Evolutionary conservation across 495 filamentous ascomycete genomes (phyloP).

Genomic region (Mycothermus thermophilus): DNA sequence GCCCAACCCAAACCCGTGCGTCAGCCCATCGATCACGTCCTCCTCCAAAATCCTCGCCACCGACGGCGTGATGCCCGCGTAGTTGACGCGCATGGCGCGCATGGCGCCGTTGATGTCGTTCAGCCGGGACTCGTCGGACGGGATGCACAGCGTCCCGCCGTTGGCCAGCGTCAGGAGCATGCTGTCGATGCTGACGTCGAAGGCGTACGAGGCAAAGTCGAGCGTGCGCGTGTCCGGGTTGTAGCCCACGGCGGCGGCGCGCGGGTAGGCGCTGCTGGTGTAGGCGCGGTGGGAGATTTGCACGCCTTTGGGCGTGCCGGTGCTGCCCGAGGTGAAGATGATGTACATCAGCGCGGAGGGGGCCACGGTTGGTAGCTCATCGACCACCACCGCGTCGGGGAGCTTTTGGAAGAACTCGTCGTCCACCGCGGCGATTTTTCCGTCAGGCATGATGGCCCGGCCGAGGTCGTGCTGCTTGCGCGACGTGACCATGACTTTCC

Average conservation of each 20-base stretch:
- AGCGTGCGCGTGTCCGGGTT: slow-evolving; percentile 25
- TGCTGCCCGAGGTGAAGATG: slow-evolving; percentile 47
- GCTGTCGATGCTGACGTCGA: slow-evolving; percentile 43
- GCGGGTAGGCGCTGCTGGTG: slow-evolving; percentile 19
- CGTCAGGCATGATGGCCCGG: slow-evolving; percentile 6
- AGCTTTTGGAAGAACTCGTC: neutral
- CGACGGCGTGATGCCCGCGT: slow-evolving; percentile 12
- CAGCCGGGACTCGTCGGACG: slow-evolving; percentile 17
- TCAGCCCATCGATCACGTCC: slow-evolving; percentile 10
- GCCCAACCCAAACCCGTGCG: slow-evolving; percentile 12
- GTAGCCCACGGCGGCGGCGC: slow-evolving; percentile 7
- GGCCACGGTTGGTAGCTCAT: slow-evolving; percentile 1
- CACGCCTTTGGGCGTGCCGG: slow-evolving; percentile 39
- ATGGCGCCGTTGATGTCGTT: slow-evolving; percentile 22
- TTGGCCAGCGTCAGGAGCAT: slow-evolving; percentile 40
- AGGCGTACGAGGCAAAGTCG: slow-evolving; percentile 49
- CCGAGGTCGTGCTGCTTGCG: slow-evolving; percentile 4
- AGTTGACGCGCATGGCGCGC: slow-evolving; percentile 13
- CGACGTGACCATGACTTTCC: slow-evolving; percentile 14
- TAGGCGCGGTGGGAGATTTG: slow-evolving; percentile 29
- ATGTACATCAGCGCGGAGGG: slow-evolving; percentile 27
- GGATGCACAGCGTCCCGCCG: slow-evolving; percentile 26
- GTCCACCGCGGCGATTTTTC: neutral
- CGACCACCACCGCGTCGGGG: neutral
- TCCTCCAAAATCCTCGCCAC: slow-evolving; percentile 11